phyloP scores from a whole-genome alignment of 768 basidiomycete genomes.

The Pseudohyphozyma bogoriensis region DNA sequence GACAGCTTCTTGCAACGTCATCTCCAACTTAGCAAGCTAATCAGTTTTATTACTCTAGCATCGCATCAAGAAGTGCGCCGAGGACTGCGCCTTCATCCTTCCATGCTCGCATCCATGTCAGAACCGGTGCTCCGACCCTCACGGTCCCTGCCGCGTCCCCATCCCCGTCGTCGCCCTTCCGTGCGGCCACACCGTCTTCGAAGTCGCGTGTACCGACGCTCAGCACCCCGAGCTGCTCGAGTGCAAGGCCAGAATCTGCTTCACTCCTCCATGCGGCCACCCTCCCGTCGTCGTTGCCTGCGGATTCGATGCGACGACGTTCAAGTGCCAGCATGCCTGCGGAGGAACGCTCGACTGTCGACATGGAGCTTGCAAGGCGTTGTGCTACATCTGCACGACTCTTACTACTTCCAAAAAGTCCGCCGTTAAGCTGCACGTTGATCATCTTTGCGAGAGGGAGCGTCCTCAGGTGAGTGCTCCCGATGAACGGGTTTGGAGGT shows the following conservation, averaged over 20 bases:
- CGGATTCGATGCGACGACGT: constrained; percentile 41
- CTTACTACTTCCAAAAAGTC: no score
- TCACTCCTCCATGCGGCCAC: constrained; percentile 50
- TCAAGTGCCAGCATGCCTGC: constrained; percentile 45
- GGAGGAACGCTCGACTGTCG: constrained; percentile 48
- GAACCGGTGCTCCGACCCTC: constrained; percentile 46
- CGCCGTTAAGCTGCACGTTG: not conserved
- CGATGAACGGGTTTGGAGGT: no score
- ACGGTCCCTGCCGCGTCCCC: constrained; percentile 49
- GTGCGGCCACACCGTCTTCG: constrained; percentile 48
- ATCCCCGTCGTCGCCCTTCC: constrained; percentile 47
- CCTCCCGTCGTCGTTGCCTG: constrained; percentile 48
- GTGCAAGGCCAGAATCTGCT: constrained; percentile 45
- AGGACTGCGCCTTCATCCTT: constrained; percentile 50
- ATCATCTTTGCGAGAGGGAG: not conserved
- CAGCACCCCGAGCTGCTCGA: constrained; percentile 40
- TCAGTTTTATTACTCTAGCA: not conserved
- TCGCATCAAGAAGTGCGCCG: constrained; percentile 47
- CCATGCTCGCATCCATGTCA: constrained; percentile 51
- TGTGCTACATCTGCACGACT: constrained; percentile 48
- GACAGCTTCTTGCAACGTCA: not conserved
- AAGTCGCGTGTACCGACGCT: constrained; percentile 47
- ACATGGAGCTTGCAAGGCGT: constrained; percentile 45
- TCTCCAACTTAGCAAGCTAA: not conserved
- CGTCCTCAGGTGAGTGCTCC: no score